Evolutionary conservation across 306 rosid species (phyloP).

Genomic region (Begonia masoniana): DNA sequence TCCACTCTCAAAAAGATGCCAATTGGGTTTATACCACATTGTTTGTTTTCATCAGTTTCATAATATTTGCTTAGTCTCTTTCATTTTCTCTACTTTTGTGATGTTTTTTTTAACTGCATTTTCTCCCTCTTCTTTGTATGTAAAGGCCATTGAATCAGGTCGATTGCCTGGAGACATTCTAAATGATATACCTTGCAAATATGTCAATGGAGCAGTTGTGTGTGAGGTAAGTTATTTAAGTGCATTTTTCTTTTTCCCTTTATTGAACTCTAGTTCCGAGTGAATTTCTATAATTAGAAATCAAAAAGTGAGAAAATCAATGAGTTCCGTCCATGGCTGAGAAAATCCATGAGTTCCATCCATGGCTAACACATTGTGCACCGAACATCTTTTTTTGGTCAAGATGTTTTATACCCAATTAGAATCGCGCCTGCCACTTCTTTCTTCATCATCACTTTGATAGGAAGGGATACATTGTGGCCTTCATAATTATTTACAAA

Average conservation of each 20-base stretch:
- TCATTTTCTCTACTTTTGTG: neutral
- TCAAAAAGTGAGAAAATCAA: neutral
- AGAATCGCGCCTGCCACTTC: no score
- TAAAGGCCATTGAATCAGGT: conserved; percentile 93
- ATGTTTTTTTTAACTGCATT: conserved; percentile 9
- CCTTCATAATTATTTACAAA: no score
- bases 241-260: conserved; percentile 13
- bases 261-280: conserved; percentile 6
- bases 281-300: conserved; percentile 2
- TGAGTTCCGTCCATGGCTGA: neutral
- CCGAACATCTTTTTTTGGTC: no score
- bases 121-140: conserved; percentile 13
- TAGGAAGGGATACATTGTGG: no score
- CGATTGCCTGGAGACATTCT: conserved; percentile 89
- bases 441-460: no score
- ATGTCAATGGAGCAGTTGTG: conserved; percentile 63
- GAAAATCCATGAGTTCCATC: neutral
- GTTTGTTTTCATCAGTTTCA: no score
- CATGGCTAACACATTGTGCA: neutral
- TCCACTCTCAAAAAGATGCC: no score
- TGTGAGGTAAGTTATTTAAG: conserved; percentile 68
- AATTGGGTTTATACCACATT: no score
- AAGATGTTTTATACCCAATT: no score
- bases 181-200: conserved; percentile 90
- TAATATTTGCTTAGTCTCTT: neutral